Conservation (phyloP, 208 protist genomes). For the Trypanosomatidae sp. region DNA sequence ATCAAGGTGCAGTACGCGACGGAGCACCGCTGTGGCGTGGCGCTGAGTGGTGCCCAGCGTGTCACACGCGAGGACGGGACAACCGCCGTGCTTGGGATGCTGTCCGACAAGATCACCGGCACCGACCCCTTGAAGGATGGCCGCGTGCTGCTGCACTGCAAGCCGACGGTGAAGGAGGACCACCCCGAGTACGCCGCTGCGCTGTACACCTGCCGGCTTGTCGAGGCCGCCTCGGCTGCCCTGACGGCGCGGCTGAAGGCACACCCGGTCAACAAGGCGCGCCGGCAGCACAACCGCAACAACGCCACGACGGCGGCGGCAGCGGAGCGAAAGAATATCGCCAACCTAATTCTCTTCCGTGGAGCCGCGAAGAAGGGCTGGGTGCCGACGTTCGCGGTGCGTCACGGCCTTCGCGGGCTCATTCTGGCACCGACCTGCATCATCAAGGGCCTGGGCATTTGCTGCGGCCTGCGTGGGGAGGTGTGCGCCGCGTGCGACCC, state of each 20-base stretch:
- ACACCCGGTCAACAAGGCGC: conserved; percentile 57
- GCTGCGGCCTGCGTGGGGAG: conserved; percentile 43
- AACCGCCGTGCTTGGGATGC: conserved; percentile 16
- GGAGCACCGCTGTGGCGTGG: conserved; percentile 75
- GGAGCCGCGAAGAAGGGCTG: conserved; percentile 70
- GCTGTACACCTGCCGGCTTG: conserved; percentile 63
- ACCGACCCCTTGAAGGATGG: conserved; percentile 66
- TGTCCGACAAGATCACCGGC: conserved; percentile 66
- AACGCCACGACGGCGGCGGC: background rate
- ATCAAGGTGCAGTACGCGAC: conserved; percentile 66
- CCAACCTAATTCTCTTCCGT: conserved; percentile 67
- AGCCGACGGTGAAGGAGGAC: conserved; percentile 36
- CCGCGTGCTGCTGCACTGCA: conserved; percentile 41
- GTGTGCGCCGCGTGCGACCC: conserved; percentile 21
- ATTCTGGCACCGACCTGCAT: conserved; percentile 74
- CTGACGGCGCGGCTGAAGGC: conserved; percentile 34
- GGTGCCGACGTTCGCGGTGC: conserved; percentile 58
- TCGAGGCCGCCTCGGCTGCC: conserved; percentile 54
- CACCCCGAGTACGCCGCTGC: conserved; percentile 53
- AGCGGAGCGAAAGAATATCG: conserved; percentile 31
- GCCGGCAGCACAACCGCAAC: conserved; percentile 29
- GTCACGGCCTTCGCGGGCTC: conserved; percentile 52
- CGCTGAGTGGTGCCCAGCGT: conserved; percentile 40
- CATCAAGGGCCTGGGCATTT: conserved; percentile 62
- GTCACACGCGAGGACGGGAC: conserved; percentile 4